Percentiles rank a stretch among this genome's conserved stretches.
Conservation (phyloP, 169 alveolate species). For the Prorocentrum cordatum region DNA sequence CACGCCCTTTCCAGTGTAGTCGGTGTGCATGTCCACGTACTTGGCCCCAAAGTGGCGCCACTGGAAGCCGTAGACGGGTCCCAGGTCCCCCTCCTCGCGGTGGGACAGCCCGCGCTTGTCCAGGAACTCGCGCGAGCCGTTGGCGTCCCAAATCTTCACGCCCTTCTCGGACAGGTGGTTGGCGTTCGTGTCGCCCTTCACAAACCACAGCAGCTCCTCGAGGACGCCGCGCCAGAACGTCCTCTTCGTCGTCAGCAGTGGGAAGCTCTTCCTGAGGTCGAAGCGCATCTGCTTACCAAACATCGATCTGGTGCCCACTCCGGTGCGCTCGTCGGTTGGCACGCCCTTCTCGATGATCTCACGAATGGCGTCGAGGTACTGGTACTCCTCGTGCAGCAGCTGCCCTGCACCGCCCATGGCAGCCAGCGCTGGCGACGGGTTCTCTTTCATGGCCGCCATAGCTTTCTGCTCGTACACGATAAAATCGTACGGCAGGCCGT, state of each 20-base stretch:
- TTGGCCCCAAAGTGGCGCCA: constrained; percentile 68
- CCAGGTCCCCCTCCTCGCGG: constrained; percentile 81
- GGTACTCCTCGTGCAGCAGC: constrained; percentile 85
- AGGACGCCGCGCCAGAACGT: constrained; percentile 32
- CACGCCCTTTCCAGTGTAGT: constrained; percentile 49
- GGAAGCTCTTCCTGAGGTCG: constrained; percentile 79
- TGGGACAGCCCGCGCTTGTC: constrained; percentile 88
- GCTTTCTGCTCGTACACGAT: constrained; percentile 7
- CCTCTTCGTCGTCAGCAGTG: constrained; percentile 56
- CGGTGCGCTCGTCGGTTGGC: constrained; percentile 87
- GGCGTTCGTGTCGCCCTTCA: constrained; percentile 91
- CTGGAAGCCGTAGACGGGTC: constrained; percentile 98
- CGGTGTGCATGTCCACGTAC: constrained; percentile 62
- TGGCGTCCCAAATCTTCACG: constrained; percentile 93
- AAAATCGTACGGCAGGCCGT: constrained; percentile 26
- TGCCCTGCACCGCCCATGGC: constrained; percentile 12
- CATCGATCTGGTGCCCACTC: constrained; percentile 82
- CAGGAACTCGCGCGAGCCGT: constrained; percentile 93
- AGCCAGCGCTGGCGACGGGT: constrained; percentile 16
- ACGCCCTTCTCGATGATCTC: constrained; percentile 86
- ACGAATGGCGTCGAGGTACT: constrained; percentile 86
- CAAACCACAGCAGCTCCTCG: constrained; percentile 52
- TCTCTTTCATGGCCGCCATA: no score
- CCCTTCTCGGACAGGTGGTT: constrained; percentile 86
- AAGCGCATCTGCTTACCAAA: constrained; percentile 93